These are phyloP conservation scores for Exobasidium rhododendri DNA, from an alignment of 1,284 basidiomycete genomes.

Conservation along the genomic window DNA sequence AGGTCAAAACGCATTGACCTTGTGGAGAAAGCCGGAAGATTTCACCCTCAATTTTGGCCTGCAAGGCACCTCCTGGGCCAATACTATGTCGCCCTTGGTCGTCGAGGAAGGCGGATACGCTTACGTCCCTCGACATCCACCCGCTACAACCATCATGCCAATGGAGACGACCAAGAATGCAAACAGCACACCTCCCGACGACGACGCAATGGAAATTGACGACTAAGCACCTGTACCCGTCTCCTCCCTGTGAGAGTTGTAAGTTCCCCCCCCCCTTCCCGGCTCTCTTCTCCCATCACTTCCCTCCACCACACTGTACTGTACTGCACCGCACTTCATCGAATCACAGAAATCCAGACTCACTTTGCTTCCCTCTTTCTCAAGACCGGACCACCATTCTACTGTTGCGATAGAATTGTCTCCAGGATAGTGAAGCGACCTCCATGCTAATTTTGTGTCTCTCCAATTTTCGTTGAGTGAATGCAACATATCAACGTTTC, in stretches of 20 bases:
- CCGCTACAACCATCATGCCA: not conserved
- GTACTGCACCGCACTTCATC: too few relatives aligned
- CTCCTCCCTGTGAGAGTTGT: not conserved
- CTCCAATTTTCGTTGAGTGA: conserved; percentile 23
- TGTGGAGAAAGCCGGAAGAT: conserved; percentile 8
- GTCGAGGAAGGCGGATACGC: conserved; percentile 4
- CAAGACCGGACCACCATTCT: conserved; percentile 31
- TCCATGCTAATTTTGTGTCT: conserved; percentile 35
- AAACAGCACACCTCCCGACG: not conserved
- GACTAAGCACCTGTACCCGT: not conserved
- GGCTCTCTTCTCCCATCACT: not conserved
- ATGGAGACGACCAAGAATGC: not conserved
- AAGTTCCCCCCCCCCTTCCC: not conserved
- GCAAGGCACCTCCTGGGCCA: not conserved
- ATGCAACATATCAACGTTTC: conserved; percentile 48
- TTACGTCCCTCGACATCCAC: not conserved
- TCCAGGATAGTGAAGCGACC: conserved; percentile 34
- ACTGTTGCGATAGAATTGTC: conserved; percentile 30
- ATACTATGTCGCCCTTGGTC: not conserved
- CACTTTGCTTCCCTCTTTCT: conserved; percentile 21
- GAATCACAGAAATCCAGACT: conserved; percentile 9
- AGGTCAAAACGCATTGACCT: not conserved
- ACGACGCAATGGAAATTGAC: conserved; percentile 10
- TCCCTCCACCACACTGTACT: not conserved
- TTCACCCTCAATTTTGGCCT: not conserved